Conservation (phyloP, 805 yeast genomes). For the Cyberlindnera mrakii region DNA sequence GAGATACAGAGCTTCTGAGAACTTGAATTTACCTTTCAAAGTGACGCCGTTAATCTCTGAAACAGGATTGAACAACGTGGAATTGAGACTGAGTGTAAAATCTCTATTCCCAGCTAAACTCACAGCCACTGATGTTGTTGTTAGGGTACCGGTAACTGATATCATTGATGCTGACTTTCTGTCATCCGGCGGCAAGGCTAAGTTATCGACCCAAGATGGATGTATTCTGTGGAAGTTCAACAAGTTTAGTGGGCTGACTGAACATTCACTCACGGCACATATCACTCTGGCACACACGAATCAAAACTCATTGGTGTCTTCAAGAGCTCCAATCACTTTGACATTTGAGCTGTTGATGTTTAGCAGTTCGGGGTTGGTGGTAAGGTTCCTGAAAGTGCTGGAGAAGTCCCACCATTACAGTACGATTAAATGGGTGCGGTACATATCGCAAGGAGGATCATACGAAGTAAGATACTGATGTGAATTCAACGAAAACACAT, state of each 20-base stretch:
- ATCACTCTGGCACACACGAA: conserved; percentile 30
- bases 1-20: conserved; percentile 58
- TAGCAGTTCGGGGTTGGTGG: conserved; percentile 70
- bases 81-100: conserved; percentile 53
- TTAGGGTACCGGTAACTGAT: conserved; percentile 68
- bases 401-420: conserved; percentile 50
- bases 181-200: conserved; percentile 59
- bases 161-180: conserved; percentile 42
- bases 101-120: conserved; percentile 55
- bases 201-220: conserved; percentile 60
- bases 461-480: conserved; percentile 68
- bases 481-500: too few species aligned
- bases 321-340: conserved; percentile 70
- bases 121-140: conserved; percentile 55
- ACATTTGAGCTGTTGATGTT: conserved; percentile 68
- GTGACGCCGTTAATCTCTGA: conserved; percentile 50
- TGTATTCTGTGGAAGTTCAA: conserved; percentile 64
- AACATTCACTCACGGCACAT: conserved; percentile 52
- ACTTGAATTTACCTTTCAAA: conserved; percentile 64
- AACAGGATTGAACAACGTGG: conserved; percentile 39
- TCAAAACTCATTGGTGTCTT: conserved; percentile 1
- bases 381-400: conserved; percentile 61
- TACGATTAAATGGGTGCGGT: conserved; percentile 85
- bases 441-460: conserved; percentile 67
- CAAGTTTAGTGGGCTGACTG: conserved; percentile 63